Evolutionary conservation across 345 rosid genomes (phyloP).

Genomic region (Salix caprea): DNA sequence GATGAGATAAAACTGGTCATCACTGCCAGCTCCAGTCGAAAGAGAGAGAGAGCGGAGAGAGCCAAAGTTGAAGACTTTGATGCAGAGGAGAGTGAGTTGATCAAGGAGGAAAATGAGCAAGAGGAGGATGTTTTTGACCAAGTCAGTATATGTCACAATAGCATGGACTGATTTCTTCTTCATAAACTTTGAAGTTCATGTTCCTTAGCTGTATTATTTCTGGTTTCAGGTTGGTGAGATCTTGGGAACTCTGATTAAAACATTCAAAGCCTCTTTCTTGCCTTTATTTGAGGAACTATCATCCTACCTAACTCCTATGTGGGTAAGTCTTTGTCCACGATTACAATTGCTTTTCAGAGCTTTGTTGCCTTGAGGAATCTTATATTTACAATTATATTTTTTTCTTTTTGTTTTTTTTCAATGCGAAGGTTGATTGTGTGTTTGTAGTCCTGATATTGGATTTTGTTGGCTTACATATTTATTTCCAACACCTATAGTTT

Average conservation of each 20-base stretch:
- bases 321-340: conserved; percentile 57
- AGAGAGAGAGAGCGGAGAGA: conserved; percentile 89
- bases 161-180: not conserved
- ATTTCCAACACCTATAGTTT: not conserved
- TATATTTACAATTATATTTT: not conserved
- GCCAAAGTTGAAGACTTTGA: conserved; percentile 96
- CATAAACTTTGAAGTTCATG: not conserved
- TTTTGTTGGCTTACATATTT: not conserved
- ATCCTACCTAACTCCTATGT: conserved; percentile 95
- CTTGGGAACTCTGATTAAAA: conserved; percentile 95
- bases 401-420: not conserved
- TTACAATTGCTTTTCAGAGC: not conserved
- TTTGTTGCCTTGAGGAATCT: not conserved
- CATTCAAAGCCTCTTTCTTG: conserved; percentile 84
- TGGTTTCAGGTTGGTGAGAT: conserved; percentile 87
- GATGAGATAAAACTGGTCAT: conserved; percentile 90
- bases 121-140: conserved; percentile 99
- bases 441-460: not conserved
- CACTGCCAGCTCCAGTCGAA: conserved; percentile 95
- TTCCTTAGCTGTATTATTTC: conserved; percentile 3
- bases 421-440: not conserved
- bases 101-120: conserved; percentile 97
- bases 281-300: conserved; percentile 94
- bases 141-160: conserved; percentile 44
- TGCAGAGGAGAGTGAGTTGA: conserved; percentile 95